Base-by-base conservation (phyloP, 2,329 filamentous ascomycete genomes). In the Sordariomycetes sp. region DNA sequence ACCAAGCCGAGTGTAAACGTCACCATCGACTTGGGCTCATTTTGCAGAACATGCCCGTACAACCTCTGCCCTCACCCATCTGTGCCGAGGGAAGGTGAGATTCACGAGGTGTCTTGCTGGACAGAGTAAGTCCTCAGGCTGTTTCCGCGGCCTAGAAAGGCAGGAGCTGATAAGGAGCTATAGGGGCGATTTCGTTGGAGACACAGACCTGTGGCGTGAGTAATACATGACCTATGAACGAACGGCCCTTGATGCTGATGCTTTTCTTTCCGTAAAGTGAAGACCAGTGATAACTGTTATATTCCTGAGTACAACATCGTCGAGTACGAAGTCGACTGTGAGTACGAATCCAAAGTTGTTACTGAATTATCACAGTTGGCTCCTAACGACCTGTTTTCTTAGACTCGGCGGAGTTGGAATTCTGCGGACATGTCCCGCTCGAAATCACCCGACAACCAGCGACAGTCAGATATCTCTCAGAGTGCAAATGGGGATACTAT, bases 191-290 rank as follows among this genome's bases (percentile, higher is more conserved):
- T 20, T 18, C 18, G 53, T 59, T 24, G 58, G 58, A 22, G 58
- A 59, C 46, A 56, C 58, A 24, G 32, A 59, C n/a, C 34, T 59
- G 28, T 59, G 58, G 58, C n/a, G 58, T 59, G 53, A 16, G 58
- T 56, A 16, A 18, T 12, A 25, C 35, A n/a, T 37, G 14, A 37
- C 35, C 20, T 25, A 18, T 22, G 11, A 5, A 10, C 6, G 10
- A 10, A 22, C n/a, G n/a, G 18, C 28, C 28, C 18, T 43, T n/a
- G 6, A 43, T 20, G 22, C 54, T 55, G 43, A 55, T 55, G 24
- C 20, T 52, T 55, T 43, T 14, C 18, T 14, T 16, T 18, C 32
- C 6, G 28, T 34, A 32, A 32, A 59, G 58, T 59, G n/a, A 59
- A 57, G 46, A 59, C 54, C 5, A 32, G 18, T 3, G 48, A 55